Evolutionary conservation across 1,284 basidiomycete genomes (phyloP).

Genomic region (Vanrija humicola): DNA sequence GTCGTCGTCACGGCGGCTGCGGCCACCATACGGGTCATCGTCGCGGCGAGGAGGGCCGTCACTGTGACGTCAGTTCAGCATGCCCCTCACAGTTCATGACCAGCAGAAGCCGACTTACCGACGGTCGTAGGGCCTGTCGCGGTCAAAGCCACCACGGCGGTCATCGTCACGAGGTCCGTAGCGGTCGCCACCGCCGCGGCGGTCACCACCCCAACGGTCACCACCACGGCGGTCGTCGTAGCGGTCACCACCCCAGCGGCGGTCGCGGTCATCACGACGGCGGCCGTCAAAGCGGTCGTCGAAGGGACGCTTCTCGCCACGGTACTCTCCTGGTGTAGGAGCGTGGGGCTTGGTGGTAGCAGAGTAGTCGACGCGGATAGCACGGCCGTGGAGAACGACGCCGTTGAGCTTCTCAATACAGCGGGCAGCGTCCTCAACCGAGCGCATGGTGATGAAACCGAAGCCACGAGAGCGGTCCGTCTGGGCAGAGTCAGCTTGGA

Average conservation of each 20-base stretch:
- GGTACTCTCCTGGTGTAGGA: conserved; percentile 96
- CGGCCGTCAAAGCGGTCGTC: conserved; percentile 46
- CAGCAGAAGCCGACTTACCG: no score
- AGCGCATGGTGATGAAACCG: conserved; percentile 92
- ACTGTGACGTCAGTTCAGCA: conserved; percentile 43
- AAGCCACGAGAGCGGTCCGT: conserved; percentile 95
- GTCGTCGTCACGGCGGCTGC: conserved; percentile 32
- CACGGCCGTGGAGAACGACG: conserved; percentile 86
- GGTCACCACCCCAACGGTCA: conserved; percentile 31
- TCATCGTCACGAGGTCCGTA: conserved; percentile 43
- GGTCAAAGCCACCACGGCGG: conserved; percentile 24
- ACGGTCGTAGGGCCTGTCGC: not conserved
- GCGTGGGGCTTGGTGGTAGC: conserved; percentile 89
- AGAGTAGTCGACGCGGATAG: conserved; percentile 94
- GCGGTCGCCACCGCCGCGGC: conserved; percentile 36
- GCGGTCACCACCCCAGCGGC: conserved; percentile 38
- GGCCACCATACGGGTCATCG: conserved; percentile 39
- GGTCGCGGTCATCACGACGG: conserved; percentile 38
- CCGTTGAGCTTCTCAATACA: conserved; percentile 92
- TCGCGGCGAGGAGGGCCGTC: conserved; percentile 17
- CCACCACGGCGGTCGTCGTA: conserved; percentile 22
- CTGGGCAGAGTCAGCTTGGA: conserved; percentile 49
- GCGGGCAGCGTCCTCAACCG: conserved; percentile 75
- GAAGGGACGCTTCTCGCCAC: conserved; percentile 75
- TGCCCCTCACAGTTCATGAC: conserved; percentile 6